Evolutionary conservation across 2,329 filamentous ascomycete genomes (phyloP).

Genomic region (Alternaria burnsii): DNA sequence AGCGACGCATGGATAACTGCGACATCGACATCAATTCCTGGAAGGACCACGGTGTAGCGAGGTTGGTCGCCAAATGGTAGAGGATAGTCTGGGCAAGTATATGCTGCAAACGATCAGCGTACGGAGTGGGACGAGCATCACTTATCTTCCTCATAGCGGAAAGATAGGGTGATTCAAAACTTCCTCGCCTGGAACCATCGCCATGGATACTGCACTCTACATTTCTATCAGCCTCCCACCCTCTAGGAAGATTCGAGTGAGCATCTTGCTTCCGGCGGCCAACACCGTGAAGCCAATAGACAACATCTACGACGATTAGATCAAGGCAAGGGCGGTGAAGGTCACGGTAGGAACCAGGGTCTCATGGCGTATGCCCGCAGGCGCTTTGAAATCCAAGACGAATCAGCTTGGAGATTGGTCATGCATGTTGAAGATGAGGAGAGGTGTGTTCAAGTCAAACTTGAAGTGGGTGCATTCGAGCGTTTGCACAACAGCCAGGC

Average conservation of each 20-base stretch:
- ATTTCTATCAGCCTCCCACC: not conserved
- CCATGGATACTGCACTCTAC: constrained; percentile 22
- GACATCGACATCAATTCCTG: constrained; percentile 54
- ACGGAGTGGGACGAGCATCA: not conserved
- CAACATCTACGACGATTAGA: constrained; percentile 28
- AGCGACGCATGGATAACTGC: constrained; percentile 57
- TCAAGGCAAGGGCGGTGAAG: constrained; percentile 34
- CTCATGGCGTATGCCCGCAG: constrained; percentile 32
- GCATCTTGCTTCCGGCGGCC: constrained; percentile 31
- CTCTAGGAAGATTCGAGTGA: not conserved
- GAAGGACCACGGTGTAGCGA: constrained; percentile 53
- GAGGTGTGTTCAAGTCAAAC: not conserved
- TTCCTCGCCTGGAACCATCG: not conserved
- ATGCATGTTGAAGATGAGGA: constrained; percentile 21
- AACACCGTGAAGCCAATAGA: constrained; percentile 40
- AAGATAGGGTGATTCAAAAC: constrained; percentile 4
- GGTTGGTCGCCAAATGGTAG: constrained; percentile 44
- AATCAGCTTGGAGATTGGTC: constrained; percentile 36
- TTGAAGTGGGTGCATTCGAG: not conserved
- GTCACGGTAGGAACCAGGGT: constrained; percentile 37
- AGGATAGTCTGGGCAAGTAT: constrained; percentile 41
- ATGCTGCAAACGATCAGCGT: constrained; percentile 30
- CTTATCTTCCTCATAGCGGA: constrained; percentile 20
- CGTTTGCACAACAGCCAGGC: not conserved
- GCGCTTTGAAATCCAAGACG: constrained; percentile 30